These are phyloP conservation scores for Chlorella sp. DNA, from an alignment of 139 green algal genomes.

Conservation along the genomic window DNA sequence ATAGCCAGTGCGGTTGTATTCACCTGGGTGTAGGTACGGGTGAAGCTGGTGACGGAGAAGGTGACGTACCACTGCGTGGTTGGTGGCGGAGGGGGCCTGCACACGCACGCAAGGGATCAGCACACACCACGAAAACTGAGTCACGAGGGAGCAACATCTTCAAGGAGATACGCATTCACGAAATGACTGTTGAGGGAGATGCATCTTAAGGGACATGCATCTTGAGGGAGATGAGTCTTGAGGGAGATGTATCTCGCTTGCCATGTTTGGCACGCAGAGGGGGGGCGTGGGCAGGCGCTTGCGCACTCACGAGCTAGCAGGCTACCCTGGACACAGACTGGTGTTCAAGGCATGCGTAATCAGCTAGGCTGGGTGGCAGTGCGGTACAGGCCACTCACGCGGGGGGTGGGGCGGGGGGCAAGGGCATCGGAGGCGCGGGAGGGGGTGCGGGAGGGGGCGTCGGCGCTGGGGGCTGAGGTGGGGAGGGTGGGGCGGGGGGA, in stretches of 20 bases:
- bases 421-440: background rate
- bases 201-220: background rate
- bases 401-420: background rate
- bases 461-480: no score
- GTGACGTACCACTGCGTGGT: background rate
- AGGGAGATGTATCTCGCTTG: background rate
- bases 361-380: background rate
- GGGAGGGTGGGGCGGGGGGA: no score
- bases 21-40: background rate
- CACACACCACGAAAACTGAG: no score
- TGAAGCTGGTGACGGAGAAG: background rate
- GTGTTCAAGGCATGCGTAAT: background rate
- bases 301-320: background rate
- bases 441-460: no score
- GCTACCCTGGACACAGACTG: background rate
- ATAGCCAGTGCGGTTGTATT: no score
- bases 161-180: no score
- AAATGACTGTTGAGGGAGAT: no score
- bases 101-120: no score
- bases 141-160: no score
- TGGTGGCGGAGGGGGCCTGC: background rate
- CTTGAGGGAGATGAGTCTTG: background rate
- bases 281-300: background rate
- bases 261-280: no score
- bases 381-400: background rate